phyloP scores from a whole-genome alignment of 2,329 filamentous ascomycete species.

The Annulohypoxylon truncatum region DNA sequence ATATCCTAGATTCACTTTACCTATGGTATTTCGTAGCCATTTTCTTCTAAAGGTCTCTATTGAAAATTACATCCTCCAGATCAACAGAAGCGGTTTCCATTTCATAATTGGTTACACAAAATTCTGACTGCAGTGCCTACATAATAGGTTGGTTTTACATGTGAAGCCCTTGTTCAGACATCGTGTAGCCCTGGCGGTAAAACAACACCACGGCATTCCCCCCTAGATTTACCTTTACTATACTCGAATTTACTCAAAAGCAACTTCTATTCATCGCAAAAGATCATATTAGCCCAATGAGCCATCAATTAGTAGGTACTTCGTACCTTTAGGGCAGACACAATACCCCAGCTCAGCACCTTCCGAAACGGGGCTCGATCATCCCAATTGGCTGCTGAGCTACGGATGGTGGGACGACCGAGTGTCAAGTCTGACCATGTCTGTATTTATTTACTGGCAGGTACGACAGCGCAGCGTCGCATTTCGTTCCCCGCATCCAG shows the following conservation, averaged over 20 bases:
- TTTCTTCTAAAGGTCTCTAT: background rate
- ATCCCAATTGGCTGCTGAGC: constrained; percentile 11
- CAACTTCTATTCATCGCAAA: no score
- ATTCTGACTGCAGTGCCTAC: background rate
- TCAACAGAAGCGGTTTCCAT: no score
- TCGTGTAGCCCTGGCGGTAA: background rate
- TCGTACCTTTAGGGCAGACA: background rate
- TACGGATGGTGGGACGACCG: constrained; percentile 27
- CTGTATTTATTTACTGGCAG: background rate
- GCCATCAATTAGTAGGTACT: background rate
- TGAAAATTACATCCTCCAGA: no score
- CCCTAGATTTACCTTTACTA: no score
- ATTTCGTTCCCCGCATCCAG: constrained; percentile 31
- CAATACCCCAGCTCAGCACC: constrained; percentile 22
- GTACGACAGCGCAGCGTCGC: constrained; percentile 6
- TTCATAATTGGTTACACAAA: background rate
- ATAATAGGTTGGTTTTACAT: no score
- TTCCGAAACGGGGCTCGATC: constrained; percentile 29
- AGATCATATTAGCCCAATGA: no score
- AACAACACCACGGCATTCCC: background rate
- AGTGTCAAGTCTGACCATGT: background rate
- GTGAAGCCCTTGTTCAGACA: background rate
- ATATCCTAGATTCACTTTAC: background rate
- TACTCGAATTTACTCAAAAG: no score
- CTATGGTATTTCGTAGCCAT: background rate